phyloP scores from a whole-genome alignment of 768 basidiomycete species.

The Psilocybe tampanensis region DNA sequence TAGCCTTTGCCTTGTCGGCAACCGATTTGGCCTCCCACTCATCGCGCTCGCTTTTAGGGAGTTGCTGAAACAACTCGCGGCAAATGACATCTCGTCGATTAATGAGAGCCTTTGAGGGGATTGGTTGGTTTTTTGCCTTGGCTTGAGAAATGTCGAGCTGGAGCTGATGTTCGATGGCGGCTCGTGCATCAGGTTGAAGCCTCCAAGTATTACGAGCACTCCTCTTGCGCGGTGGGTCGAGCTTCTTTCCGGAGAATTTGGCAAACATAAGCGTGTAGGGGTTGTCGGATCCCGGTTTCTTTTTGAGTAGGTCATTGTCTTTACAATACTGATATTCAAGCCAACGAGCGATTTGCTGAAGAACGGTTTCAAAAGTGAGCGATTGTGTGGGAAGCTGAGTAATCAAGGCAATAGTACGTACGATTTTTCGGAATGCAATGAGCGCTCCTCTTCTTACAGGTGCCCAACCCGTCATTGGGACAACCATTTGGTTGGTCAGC shows the following conservation, averaged over 20 bases:
- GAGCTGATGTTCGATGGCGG: background rate
- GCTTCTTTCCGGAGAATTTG: background rate
- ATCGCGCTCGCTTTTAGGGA: background rate
- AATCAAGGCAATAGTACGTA: too few species aligned
- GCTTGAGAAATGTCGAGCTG: background rate
- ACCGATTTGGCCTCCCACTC: background rate
- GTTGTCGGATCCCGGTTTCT: background rate
- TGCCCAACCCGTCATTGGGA: too few species aligned
- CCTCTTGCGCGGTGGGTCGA: background rate
- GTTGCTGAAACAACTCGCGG: background rate
- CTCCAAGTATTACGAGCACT: background rate
- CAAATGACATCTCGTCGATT: background rate
- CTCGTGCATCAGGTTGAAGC: background rate
- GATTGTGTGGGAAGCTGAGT: too few species aligned
- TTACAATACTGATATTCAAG: slow-evolving; percentile 15
- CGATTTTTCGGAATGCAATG: too few species aligned
- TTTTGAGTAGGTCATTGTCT: background rate
- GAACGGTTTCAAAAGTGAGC: too few species aligned
- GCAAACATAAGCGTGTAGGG: background rate
- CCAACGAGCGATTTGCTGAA: slow-evolving; percentile 22
- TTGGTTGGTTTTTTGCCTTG: background rate
- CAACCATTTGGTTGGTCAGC: too few species aligned
- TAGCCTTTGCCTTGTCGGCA: background rate
- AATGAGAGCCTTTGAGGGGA: background rate
- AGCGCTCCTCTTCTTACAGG: too few species aligned